Base-by-base conservation (phyloP, 352 stramenopile species). In the Plasmopara halstedii region DNA sequence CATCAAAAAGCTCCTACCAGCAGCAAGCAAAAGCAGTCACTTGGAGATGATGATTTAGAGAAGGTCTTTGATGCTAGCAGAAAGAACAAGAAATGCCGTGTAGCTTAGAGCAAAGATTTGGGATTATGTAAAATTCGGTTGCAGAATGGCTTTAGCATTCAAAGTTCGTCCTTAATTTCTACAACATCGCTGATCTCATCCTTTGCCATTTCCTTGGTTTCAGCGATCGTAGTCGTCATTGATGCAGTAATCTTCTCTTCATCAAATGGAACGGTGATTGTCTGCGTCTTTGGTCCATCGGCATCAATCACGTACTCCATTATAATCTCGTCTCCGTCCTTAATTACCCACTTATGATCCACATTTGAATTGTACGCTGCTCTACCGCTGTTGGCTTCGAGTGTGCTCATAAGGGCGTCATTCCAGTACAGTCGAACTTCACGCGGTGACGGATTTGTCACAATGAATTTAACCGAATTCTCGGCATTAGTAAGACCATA, bases 321-420 rank as follows among this genome's bases (percentile, higher is more conserved):
- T 47, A 91, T 15, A 29, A 84, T 56, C 21, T 55, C 33, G 42
- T 80, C 58, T 22, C 53, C 63, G 40, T 73, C 40, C 57, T 85
- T 86, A 38, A 89, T 14, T 22, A 65, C 67, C 80, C 80, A 92
- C 60, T 76, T 63, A 61, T 88, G 77, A 32, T 58, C 62, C 17
- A 62, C 70, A 56, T 67, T 89, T 14, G 80, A 85, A 37, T 66
- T 76, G 63, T 78, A 92, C 14, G 66, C 46, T 20, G 69, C 53
- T 13, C 57, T 70, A 26, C 59, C 62, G 14, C 56, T 64, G 32
- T 70, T 56, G 2, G 77, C 47, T 15, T 54, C 56, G 19, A 92
- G 72, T 15, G 62, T 85, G 23, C 47, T 67, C 73, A 92, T 85
- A 44, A 84, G 71, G 29, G 65, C 83, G 33, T 56, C 70, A 15